These are phyloP conservation scores for Jatropha curcas DNA, from an alignment of 345 rosid genomes.

Conservation along the genomic window DNA sequence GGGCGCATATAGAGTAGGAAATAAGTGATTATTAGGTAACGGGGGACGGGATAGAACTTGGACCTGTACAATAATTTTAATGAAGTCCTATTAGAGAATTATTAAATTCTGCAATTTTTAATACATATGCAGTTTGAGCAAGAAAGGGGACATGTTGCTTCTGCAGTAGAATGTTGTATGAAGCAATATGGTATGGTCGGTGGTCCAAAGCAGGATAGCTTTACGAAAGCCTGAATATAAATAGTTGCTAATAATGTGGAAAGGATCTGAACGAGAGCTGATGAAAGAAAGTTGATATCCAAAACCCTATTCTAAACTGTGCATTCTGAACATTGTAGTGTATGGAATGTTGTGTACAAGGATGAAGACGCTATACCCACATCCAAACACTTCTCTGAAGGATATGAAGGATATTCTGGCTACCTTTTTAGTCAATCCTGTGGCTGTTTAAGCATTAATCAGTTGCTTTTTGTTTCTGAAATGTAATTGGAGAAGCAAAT, in stretches of 20 bases:
- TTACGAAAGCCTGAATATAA: background rate
- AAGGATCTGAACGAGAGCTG: slow-evolving; percentile 25
- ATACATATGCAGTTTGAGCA: background rate
- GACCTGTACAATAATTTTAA: too few relatives aligned
- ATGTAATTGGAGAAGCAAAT: too few relatives aligned
- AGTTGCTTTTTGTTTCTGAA: too few relatives aligned
- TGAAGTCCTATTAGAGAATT: too few relatives aligned
- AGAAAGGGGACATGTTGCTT: slow-evolving; percentile 20
- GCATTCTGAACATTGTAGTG: slow-evolving; percentile 22
- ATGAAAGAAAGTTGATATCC: background rate
- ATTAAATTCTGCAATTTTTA: too few relatives aligned
- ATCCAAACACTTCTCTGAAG: background rate
- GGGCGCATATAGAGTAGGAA: too few relatives aligned
- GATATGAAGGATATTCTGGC: too few relatives aligned
- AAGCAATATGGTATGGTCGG: slow-evolving; percentile 14
- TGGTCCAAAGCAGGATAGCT: slow-evolving; percentile 17
- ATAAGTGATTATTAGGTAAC: too few relatives aligned
- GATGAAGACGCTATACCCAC: background rate
- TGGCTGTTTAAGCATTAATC: too few relatives aligned
- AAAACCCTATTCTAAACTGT: slow-evolving; percentile 19
- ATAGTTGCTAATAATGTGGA: slow-evolving; percentile 28
- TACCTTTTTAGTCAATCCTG: too few relatives aligned
- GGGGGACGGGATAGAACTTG: too few relatives aligned
- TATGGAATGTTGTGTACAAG: slow-evolving; percentile 25
- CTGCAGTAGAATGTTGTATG: slow-evolving; percentile 11